Evolutionary conservation across 768 basidiomycete species (phyloP), one percentile per base, ranked within the genome.

Genomic region (Boletus sensibilis): DNA sequence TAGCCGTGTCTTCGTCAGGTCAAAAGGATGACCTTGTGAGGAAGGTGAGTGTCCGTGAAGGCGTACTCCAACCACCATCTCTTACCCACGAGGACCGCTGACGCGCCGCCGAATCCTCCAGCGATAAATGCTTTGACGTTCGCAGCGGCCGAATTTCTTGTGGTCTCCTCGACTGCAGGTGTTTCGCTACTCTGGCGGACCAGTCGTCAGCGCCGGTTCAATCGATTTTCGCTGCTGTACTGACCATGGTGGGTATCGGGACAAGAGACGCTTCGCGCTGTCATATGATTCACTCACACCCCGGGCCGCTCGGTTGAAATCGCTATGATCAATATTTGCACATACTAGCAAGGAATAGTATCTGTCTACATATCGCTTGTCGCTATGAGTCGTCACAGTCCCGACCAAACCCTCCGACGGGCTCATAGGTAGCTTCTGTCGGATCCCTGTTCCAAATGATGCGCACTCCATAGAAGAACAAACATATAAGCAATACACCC

Each of bases 1-100:
- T 58, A 99, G 73, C 42, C 96, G 83, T n/a, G 92, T 94, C 77
- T 95, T 95, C 56, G 92, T 97, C 67, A 98, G 77, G 75, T 99
- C 97, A 70, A 98, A 99, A 10, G 97, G 97, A 68, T 99, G 97
- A 1, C 97, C 96, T 92, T 57, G 56, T 18, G 60, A 25, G 35
- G 46, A 49, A 38, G 23, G 40, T 65, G 52, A 64, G 60, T 14
- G 21, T 55, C 48, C 43, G 29, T 37, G 16, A 45, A 27, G 29
- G 16, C 25, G 31, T 23, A 12, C 23, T 44, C 34, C 12, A 48
- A 33, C 16, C 27, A 25, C 12, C 29, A 16, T 52, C 27, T 52
- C 91, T 66, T 55, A 94, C 94, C 94, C 58, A 97, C 94, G 25
- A 96, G 80, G 14, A 97, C 95, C 33, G 89, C 90, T 59, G 84